phyloP scores from a whole-genome alignment of 306 rosid genomes.

The Prunus campanulata region DNA sequence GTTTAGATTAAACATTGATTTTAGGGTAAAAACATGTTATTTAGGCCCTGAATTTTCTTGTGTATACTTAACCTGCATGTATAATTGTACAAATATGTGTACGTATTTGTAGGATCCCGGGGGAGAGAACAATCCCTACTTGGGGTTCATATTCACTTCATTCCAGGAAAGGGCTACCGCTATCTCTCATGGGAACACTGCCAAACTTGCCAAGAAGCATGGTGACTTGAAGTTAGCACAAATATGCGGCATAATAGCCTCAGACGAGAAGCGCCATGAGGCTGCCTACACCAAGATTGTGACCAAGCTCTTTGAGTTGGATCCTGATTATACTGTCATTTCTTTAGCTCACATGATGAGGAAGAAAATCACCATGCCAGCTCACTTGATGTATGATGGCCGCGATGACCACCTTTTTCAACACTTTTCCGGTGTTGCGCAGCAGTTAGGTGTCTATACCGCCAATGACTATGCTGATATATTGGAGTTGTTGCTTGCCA shows the following conservation, averaged over 20 bases:
- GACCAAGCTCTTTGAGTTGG: conserved; percentile 82
- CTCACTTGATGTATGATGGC: conserved; percentile 91
- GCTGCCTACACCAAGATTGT: conserved; percentile 88
- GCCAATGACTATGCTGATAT: conserved; percentile 92
- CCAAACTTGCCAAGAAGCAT: conserved; percentile 77
- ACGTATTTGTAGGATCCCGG: conserved; percentile 60
- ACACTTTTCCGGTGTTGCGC: conserved; percentile 75
- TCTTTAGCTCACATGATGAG: conserved; percentile 96
- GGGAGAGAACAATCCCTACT: conserved; percentile 87
- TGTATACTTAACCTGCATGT: no score
- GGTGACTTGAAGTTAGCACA: conserved; percentile 88
- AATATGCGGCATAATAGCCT: conserved; percentile 81
- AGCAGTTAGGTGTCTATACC: conserved; percentile 80
- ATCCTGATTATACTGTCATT: conserved; percentile 69
- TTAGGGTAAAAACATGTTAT: no score
- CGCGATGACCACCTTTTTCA: conserved; percentile 69
- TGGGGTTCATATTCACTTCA: conserved; percentile 86
- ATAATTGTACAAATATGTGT: no score
- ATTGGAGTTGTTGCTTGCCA: conserved; percentile 76
- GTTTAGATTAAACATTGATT: no score
- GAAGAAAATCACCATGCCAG: conserved; percentile 90
- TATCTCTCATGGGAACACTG: conserved; percentile 94
- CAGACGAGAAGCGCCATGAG: conserved; percentile 94
- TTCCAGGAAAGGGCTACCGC: conserved; percentile 95
- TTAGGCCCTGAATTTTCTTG: no score